These are phyloP conservation scores for Scutellaria galericulata DNA, from an alignment of 257 asterid species.

Conservation along the genomic window DNA sequence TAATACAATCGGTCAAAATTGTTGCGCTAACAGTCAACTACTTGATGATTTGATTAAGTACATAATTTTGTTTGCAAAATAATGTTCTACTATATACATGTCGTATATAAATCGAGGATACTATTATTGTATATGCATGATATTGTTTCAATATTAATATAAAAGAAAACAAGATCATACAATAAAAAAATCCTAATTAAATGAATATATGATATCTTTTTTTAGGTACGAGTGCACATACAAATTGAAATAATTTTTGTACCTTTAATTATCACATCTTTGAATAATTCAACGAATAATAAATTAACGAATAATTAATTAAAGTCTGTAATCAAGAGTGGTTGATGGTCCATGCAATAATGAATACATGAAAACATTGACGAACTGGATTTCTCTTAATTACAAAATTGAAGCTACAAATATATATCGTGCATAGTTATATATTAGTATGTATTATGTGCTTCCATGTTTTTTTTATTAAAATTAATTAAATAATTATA, in stretches of 20 bases:
- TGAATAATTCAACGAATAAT: conserved; percentile 33
- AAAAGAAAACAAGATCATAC: not conserved
- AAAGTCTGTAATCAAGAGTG: not conserved
- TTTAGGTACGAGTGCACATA: conserved; percentile 16
- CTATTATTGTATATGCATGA: not conserved
- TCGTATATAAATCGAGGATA: no score
- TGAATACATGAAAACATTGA: not conserved
- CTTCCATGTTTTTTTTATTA: not conserved
- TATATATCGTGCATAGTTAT: no score
- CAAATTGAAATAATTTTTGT: conserved; percentile 1
- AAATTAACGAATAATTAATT: no score
- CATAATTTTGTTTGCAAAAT: no score
- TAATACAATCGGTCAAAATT: no score
- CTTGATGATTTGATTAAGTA: no score
- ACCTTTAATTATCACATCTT: not conserved
- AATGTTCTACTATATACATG: no score
- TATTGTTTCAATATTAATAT: no score
- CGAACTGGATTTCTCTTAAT: not conserved
- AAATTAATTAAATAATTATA: no score
- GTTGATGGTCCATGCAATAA: conserved; percentile 19
- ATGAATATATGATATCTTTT: not conserved
- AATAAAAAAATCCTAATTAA: not conserved
- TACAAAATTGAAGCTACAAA: not conserved
- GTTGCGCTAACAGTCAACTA: no score
- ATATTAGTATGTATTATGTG: not conserved